Base-by-base conservation (phyloP, 805 yeast species). In the Ogataea trehaloabstinens region DNA sequence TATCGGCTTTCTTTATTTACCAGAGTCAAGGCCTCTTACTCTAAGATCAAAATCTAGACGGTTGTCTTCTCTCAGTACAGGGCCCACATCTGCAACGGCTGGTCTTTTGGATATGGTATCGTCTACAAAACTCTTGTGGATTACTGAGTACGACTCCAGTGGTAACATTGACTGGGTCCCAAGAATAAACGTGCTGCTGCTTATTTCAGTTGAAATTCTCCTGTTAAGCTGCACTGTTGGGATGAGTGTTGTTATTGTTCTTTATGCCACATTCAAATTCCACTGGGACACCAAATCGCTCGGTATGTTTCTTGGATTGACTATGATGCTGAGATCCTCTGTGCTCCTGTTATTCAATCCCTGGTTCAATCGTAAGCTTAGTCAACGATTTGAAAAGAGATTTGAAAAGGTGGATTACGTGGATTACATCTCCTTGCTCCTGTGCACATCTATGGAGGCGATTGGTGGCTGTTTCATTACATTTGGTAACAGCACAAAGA, bases 11-110 rank as follows among this genome's bases (percentile, higher is more conserved):
- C 49, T 71, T 5, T 52, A 75, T 2, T 54, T 84, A 12, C 79
- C 80, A 2, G 95, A 85, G 55, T 79, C 89, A 5, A 68, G 91
- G 46, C 76, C 85, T 12, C 51, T 56, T 22, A 67, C 69, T 35
- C 74, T 85, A 3, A 67, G 80, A 50, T 54, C 56, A 28, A 74
- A 73, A 53, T 74, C 87, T 0, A 70, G 82, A 41, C 41, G 50
- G 19, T 29, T 57, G 27, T 44, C 49, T 11, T 46, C 57, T 4
- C 18, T 42, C 17, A 38, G 40, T 18, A 31, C 38, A n/a, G 31
- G 22, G 5, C 19, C 35, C 5, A 16, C 25, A 10, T 31, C 10
- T 22, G 8, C 31, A 2, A 22, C 36, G 6, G 17, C 37, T 19
- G 28, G 22, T 30, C 25, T 40, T n/a, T 12, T 57, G 13, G 63